Evolutionary conservation across 2,329 filamentous ascomycete genomes (phyloP).

Genomic region (Neofusicoccum ribis): DNA sequence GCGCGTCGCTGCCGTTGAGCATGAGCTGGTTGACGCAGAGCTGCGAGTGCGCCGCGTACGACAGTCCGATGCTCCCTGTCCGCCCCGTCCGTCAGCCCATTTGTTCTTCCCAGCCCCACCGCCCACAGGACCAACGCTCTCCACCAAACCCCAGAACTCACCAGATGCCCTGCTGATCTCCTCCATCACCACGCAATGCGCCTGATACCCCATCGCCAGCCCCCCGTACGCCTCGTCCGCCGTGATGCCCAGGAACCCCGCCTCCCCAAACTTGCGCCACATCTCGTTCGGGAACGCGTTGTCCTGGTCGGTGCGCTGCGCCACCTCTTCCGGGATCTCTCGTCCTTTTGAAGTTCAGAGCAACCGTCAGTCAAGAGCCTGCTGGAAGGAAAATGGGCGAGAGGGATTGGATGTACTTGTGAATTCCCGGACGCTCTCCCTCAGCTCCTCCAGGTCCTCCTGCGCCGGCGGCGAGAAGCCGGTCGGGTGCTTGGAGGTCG

Average conservation of each 20-base stretch:
- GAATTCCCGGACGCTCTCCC: conserved; percentile 86
- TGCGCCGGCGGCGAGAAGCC: conserved; percentile 68
- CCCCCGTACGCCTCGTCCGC: conserved; percentile 91
- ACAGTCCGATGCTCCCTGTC: conserved; percentile 71
- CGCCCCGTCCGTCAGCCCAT: conserved; percentile 15
- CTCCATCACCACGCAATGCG: conserved; percentile 93
- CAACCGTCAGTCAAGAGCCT: too few species aligned
- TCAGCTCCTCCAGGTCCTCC: conserved; percentile 75
- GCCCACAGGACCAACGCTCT: too few species aligned
- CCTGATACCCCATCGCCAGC: conserved; percentile 90
- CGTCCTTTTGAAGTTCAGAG: conserved; percentile 41
- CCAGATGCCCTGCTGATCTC: conserved; percentile 86
- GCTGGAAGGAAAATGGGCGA: too few species aligned
- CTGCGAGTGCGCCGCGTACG: conserved; percentile 94
- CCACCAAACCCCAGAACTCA: conserved; percentile 23
- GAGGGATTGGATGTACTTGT: conserved; percentile 28
- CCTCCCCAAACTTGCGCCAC: conserved; percentile 92
- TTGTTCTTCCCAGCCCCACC: not conserved
- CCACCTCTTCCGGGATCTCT: conserved; percentile 82
- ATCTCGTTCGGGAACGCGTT: conserved; percentile 89
- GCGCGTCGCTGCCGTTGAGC: conserved; percentile 76
- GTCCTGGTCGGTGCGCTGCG: conserved; percentile 75
- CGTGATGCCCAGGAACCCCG: conserved; percentile 88
- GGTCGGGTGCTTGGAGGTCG: conserved; percentile 60
- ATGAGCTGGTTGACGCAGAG: conserved; percentile 95